Base-by-base conservation (phyloP, 768 basidiomycete species). In the Auricularia sp. region DNA sequence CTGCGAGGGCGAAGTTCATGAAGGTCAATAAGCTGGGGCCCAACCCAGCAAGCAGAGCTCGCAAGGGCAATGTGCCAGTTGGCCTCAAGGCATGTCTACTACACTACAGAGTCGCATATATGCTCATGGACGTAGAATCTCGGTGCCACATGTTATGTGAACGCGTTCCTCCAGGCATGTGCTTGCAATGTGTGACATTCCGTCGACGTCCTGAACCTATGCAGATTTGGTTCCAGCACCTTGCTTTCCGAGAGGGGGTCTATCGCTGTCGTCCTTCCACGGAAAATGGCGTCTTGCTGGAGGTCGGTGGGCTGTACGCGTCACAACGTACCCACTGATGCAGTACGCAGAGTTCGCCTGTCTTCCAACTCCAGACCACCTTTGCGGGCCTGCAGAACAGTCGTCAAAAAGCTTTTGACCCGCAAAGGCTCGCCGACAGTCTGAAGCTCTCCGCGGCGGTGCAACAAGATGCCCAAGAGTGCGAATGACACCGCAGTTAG, bases 401-500 rank as follows among this genome's bases (percentile, higher is more conserved):
- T 66, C 79, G 79, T 3, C 80, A 85, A 69, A 81, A 74, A 61
- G 85, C 88, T 0, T 94, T 90, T 72, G 93, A 98, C 75, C 96
- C 96, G 0, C 76, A 79, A 16, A 89, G 87, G 67, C 82, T 98
- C 14, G 89, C 95, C 5, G 88, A 94, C 72, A 92, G 92, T 68
- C 77, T 98, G 63, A 83, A 87, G 65, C 77, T 98, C 45, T 83
- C 88, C 21, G 86, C 87, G 1, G 81, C 87, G 3, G 91, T 97
- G 71, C 96, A 98, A 71, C 95, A 98, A 75, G 96, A 98, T 77
- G 94, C 96, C 36, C 93, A 95, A 75, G 96, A 98, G 93, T 97
- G 71, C 63, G 29, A 29, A 85, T 72, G 34, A 33, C 47, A 8
- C 39, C 0, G 39, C 13, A 7, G 13, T 42, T 42, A 8, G 8